Evolutionary conservation across 176 grass and related monocot genomes (phyloP), one percentile per base, ranked within the genome.

Genomic region (Neostapfia colusana): DNA sequence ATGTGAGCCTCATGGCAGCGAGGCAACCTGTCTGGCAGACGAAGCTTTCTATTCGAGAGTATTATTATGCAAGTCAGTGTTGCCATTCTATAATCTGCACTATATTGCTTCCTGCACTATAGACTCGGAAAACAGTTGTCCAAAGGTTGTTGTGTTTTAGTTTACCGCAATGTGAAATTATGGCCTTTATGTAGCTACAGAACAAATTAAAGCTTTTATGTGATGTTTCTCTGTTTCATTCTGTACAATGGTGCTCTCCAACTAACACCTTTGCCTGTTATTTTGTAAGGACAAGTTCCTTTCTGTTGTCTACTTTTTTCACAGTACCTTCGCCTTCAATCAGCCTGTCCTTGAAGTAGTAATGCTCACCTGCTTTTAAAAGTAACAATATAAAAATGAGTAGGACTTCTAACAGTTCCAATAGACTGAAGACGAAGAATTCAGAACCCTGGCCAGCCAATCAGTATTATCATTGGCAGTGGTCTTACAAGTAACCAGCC

Each of bases 61-160:
- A 9, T 10, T 78, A 12, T 7, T 85, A 37, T 85, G 82, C 75
- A 79, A 64, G 26, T 45, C 67, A 10, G 39, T 79, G 39, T 65
- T 79, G 10, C 82, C 75, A 3, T 55, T 73, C 48, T 35, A 65
- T 5, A 57, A 11, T 5, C 4, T n/a, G 4, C 79, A 85, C 58
- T 72, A 73, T 58, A 57, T 62, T 37, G 82, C 82, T n/a, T 23
- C 42, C 8, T 72, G 75, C 28, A 51, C 7, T 24, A 4, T 51
- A 10, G 13, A 41, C 10, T 39, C 50, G 10, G 10, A 10, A 56
- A 77, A 77, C 3, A 16, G 10, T 24, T 16, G 20, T 16, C 64
- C 43, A 34, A 6, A 15, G 17, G 27, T 13, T 5, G 7, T 12
- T 31, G 6, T 7, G 17, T 8, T 27, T 75, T 75, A 18, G 21